Evolutionary conservation across 2,329 filamentous ascomycete species (phyloP).

Genomic region (Exophiala aquamarina): DNA sequence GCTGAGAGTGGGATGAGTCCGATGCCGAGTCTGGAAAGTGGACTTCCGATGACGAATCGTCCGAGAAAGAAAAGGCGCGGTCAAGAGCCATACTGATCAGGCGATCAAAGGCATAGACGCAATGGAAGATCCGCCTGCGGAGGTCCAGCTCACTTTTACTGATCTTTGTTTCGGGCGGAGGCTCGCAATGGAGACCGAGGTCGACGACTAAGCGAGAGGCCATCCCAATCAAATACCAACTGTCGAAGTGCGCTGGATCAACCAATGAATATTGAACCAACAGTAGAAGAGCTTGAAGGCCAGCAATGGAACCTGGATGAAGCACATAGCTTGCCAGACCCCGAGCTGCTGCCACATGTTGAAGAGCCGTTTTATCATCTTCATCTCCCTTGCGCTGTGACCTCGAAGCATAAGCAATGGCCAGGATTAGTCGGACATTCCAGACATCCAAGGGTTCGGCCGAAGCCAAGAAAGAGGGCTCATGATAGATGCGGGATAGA

Average conservation of each 20-base stretch:
- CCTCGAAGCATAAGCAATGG: slow-evolving; percentile 73
- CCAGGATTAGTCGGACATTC: slow-evolving; percentile 85
- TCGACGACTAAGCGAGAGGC: slow-evolving; percentile 86
- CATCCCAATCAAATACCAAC: slow-evolving; percentile 90
- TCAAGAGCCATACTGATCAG: slow-evolving; percentile 86
- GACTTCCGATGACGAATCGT: slow-evolving; percentile 75
- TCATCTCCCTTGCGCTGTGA: slow-evolving; percentile 67
- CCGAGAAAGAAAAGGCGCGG: slow-evolving; percentile 88
- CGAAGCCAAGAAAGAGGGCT: slow-evolving; percentile 30
- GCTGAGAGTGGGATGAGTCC: slow-evolving; percentile 28
- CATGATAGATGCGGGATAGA: slow-evolving; percentile 78
- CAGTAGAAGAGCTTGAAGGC: slow-evolving; percentile 83
- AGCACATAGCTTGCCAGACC: slow-evolving; percentile 79
- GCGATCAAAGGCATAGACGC: slow-evolving; percentile 83
- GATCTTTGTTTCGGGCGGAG: slow-evolving; percentile 66
- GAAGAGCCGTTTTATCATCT: slow-evolving; percentile 60
- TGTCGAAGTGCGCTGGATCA: slow-evolving; percentile 87
- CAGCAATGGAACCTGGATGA: slow-evolving; percentile 77
- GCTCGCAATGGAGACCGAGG: slow-evolving; percentile 89
- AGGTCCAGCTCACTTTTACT: slow-evolving; percentile 72
- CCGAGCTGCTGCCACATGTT: slow-evolving; percentile 66
- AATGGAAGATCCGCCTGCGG: slow-evolving; percentile 83
- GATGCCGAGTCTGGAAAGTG: slow-evolving; percentile 61
- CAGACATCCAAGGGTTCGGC: slow-evolving; percentile 71
- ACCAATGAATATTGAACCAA: slow-evolving; percentile 87